phyloP scores from a whole-genome alignment of 192 early-diverging fungal species.

The Coemansia sp. region DNA sequence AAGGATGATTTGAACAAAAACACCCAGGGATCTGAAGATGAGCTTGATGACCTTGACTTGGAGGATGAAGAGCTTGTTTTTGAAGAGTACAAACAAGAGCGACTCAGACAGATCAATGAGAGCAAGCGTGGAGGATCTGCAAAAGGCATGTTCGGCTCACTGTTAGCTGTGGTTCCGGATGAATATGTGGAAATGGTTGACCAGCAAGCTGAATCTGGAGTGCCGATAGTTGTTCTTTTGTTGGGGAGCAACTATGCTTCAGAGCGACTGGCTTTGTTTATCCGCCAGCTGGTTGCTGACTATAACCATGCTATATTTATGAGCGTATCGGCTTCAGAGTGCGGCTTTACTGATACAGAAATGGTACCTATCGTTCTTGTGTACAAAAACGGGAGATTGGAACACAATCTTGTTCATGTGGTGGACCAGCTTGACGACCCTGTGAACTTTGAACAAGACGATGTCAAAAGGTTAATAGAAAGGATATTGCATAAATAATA shows the following conservation, averaged over 20 bases:
- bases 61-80: slow-evolving; percentile 28
- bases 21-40: neutral
- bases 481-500: slow-evolving; percentile 11
- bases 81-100: slow-evolving; percentile 36
- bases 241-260: slow-evolving; percentile 18
- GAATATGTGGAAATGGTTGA: slow-evolving; percentile 51
- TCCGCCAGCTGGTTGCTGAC: slow-evolving; percentile 7
- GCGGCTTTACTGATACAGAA: slow-evolving; percentile 33
- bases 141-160: slow-evolving; percentile 9
- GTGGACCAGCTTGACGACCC: slow-evolving; percentile 26
- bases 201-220: slow-evolving; percentile 15
- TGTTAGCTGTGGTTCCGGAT: slow-evolving; percentile 26
- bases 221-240: slow-evolving; percentile 15
- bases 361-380: slow-evolving; percentile 42
- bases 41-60: slow-evolving; percentile 4
- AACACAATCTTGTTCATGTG: slow-evolving; percentile 45
- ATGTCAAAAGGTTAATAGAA: slow-evolving; percentile 25
- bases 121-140: slow-evolving; percentile 1
- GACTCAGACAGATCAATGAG: slow-evolving; percentile 15
- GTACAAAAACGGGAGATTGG: slow-evolving; percentile 35
- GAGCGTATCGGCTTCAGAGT: slow-evolving; percentile 34
- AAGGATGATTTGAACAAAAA: slow-evolving; percentile 21
- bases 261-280: slow-evolving; percentile 15
- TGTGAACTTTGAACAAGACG: slow-evolving; percentile 22
- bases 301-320: slow-evolving; percentile 32